phyloP scores from a whole-genome alignment of 495 filamentous ascomycete species.

The Podospora pseudoanserina region DNA sequence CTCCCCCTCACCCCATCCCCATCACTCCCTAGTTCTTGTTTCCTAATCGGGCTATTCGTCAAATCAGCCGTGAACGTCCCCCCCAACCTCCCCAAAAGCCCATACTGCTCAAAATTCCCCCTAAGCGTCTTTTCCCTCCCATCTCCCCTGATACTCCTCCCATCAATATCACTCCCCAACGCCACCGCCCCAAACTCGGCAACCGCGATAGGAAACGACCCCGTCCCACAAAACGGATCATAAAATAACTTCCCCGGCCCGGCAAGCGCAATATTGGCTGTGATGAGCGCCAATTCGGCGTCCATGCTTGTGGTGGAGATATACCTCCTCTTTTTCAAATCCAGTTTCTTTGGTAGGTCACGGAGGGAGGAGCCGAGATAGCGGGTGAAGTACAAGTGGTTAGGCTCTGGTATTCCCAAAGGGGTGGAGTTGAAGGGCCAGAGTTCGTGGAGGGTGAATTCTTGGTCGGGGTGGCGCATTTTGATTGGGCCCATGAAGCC shows the following conservation, averaged over 20 bases:
- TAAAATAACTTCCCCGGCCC: slow-evolving; percentile 79
- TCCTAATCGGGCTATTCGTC: slow-evolving; percentile 78
- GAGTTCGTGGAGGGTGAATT: slow-evolving; percentile 77
- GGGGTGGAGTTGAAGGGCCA: slow-evolving; percentile 54
- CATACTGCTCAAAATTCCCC: slow-evolving; percentile 85
- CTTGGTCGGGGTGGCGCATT: slow-evolving; percentile 66
- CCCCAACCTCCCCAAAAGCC: slow-evolving; percentile 56
- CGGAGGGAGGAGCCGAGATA: slow-evolving; percentile 60
- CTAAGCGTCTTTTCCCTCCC: slow-evolving; percentile 51
- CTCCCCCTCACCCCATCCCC: slow-evolving; percentile 35
- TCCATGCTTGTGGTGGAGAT: slow-evolving; percentile 98
- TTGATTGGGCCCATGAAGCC: slow-evolving; percentile 70
- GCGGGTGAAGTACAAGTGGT: slow-evolving; percentile 66
- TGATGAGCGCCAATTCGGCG: slow-evolving; percentile 84
- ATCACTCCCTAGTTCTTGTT: slow-evolving; percentile 17
- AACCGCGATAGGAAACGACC: slow-evolving; percentile 80
- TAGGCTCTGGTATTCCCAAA: slow-evolving; percentile 47
- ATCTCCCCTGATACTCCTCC: slow-evolving; percentile 72
- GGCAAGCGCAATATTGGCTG: slow-evolving; percentile 83
- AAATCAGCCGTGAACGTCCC: slow-evolving; percentile 83
- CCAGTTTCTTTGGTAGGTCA: slow-evolving; percentile 67
- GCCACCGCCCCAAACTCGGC: slow-evolving; percentile 82
- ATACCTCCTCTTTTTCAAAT: slow-evolving; percentile 87
- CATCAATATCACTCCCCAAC: slow-evolving; percentile 89
- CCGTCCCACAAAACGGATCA: slow-evolving; percentile 94